Evolutionary conservation across 768 basidiomycete species (phyloP), one percentile per base, ranked within the genome.

Genomic region (Suillus sp.): DNA sequence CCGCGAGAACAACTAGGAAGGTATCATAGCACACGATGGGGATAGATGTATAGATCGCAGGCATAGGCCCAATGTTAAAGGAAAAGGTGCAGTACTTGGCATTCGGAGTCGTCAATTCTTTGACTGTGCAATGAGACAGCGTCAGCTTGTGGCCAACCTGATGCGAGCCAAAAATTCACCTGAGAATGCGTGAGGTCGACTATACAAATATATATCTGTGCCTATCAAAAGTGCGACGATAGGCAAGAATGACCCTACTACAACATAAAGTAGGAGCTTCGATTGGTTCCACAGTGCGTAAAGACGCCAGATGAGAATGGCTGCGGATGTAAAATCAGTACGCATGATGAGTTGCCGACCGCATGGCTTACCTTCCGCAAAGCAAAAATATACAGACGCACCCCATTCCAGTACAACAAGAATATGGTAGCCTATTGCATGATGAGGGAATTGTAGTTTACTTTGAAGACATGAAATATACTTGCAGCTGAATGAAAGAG

Each of bases 1-100:
- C 37, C 1, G 25, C 55, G 18, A 56, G 55, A 56, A 38, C 16
- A 6, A 27, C 16, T 27, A 56, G 55, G 16, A 38, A 27, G 10
- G 38, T 10, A 38, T 38, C 53, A 14, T 55, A 55, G n/a, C 53
- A 55, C n/a, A 55, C 34, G 1, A 55, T 56, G 25, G 55, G 55
- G 37, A 38, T 38, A 37, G 55, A 27, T 25, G 37, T 27, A 20
- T 27, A 56, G 25, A 56, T 56, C 18, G 37, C 25, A 27, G 55
- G n/a, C 37, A 56, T 56, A 27, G 55, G 55, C 2, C 55, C 55
- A 5, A 38, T 38, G 55, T 38, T 56, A 10, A 56, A 56, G 16
- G 18, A 56, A 27, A 38, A 27, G 2, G 37, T 38, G 25, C 37
- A 56, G 25, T 38, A 56, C 10, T 25, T 56, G 9, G 10, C 14